Evolutionary conservation across 148 eudicot species (phyloP).

Genomic region (Rhododendron henanense): DNA sequence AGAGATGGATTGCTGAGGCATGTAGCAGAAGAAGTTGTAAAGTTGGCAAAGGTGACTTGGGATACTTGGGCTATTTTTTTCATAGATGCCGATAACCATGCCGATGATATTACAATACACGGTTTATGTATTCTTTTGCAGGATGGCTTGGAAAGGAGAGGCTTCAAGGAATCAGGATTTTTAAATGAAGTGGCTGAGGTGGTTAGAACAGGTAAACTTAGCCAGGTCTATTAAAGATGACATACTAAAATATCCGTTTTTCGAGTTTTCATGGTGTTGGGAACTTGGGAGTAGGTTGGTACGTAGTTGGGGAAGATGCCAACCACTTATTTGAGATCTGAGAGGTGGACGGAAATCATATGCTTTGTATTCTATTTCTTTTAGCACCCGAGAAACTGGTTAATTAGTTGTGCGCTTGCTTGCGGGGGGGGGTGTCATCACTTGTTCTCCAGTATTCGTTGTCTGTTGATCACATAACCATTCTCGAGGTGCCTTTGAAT

Average conservation of each 20-base stretch:
- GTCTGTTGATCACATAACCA: neutral
- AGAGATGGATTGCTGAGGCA: conserved; percentile 90
- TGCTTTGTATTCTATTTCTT: neutral
- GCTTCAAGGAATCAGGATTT: conserved; percentile 84
- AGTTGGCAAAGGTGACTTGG: conserved; percentile 70
- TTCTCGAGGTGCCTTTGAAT: neutral
- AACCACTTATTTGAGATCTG: neutral
- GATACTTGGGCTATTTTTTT: neutral
- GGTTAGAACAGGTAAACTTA: conserved; percentile 68
- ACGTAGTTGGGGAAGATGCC: neutral
- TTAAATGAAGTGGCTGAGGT: conserved; percentile 94
- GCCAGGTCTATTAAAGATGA: neutral
- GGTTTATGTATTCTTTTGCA: conserved; percentile 22
- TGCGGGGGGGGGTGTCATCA: neutral
- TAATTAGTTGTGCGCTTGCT: neutral
- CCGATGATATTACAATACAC: neutral
- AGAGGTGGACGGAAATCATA: neutral
- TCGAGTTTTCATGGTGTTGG: neutral
- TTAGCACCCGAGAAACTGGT: neutral
- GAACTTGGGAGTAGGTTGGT: neutral
- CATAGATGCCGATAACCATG: neutral
- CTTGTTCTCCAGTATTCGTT: neutral
- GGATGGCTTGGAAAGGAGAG: conserved; percentile 97
- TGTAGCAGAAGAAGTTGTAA: conserved; percentile 79
- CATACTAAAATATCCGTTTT: neutral